Evolutionary conservation across 805 yeast genomes (phyloP).

Genomic region (Sungouiella thailandica): DNA sequence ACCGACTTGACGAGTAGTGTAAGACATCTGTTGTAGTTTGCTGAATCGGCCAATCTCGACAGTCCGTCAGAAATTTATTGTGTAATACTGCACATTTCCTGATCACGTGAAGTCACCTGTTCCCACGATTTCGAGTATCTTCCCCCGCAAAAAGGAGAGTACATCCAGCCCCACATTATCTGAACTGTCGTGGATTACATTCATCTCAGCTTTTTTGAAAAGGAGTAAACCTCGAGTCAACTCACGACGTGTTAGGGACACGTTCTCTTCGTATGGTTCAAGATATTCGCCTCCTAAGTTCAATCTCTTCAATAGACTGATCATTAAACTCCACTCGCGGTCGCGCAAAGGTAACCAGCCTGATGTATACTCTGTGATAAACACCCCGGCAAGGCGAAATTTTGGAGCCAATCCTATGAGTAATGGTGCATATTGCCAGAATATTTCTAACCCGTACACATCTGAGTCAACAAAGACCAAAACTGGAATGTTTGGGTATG

Average conservation of each 20-base stretch:
- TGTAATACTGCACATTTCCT: slow-evolving; percentile 8
- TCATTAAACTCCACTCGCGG: slow-evolving; percentile 11
- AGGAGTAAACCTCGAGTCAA: slow-evolving; percentile 49
- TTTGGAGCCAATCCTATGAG: not conserved
- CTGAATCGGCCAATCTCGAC: too few species aligned
- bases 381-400: slow-evolving; percentile 9
- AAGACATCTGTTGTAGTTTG: slow-evolving; percentile 45
- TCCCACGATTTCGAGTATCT: slow-evolving; percentile 2
- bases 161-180: slow-evolving; percentile 4
- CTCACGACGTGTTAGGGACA: slow-evolving; percentile 26
- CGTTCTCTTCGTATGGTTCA: not conserved
- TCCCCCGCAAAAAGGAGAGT: slow-evolving; percentile 11
- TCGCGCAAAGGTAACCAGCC: slow-evolving; percentile 11
- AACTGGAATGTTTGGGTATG: slow-evolving; percentile 6
- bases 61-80: slow-evolving; percentile 6
- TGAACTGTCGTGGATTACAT: slow-evolving; percentile 31
- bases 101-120: slow-evolving; percentile 13
- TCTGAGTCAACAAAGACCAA: slow-evolving; percentile 14
- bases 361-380: slow-evolving; percentile 10
- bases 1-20: slow-evolving; percentile 89
- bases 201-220: slow-evolving; percentile 56
- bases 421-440: slow-evolving; percentile 8
- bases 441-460: slow-evolving; percentile 14
- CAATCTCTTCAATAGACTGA: slow-evolving; percentile 1
- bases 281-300: not conserved